Conservation (phyloP, 1,139 yeast genomes). For the Pichia sp. region DNA sequence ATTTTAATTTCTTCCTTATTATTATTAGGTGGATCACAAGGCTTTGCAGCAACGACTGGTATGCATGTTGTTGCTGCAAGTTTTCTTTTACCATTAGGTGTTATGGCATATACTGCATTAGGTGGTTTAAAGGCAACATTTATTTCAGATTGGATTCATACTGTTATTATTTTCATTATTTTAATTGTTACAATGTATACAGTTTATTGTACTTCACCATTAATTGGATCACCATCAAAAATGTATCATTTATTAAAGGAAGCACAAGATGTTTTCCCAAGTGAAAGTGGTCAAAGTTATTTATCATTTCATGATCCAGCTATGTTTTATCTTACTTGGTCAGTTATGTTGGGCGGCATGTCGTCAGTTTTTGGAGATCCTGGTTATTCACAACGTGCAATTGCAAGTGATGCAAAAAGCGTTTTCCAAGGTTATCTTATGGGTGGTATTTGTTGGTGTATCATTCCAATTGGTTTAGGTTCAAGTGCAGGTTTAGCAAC, state of each 20-base stretch:
- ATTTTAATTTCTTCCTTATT: slow-evolving; percentile 30
- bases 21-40: slow-evolving; percentile 36
- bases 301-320: slow-evolving; percentile 38
- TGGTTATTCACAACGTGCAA: slow-evolving; percentile 30
- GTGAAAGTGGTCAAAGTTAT: slow-evolving; percentile 40
- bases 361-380: slow-evolving; percentile 26
- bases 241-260: slow-evolving; percentile 39
- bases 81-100: slow-evolving; percentile 40
- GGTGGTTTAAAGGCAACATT: slow-evolving; percentile 43
- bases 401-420: slow-evolving; percentile 35
- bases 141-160: slow-evolving; percentile 29
- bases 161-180: slow-evolving; percentile 23
- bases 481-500: slow-evolving; percentile 37
- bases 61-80: slow-evolving; percentile 36
- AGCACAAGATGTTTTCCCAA: slow-evolving; percentile 30
- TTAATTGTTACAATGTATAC: slow-evolving; percentile 34
- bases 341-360: slow-evolving; percentile 21
- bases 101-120: slow-evolving; percentile 36
- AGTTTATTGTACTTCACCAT: slow-evolving; percentile 35
- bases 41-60: slow-evolving; percentile 35
- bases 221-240: slow-evolving; percentile 41
- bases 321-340: slow-evolving; percentile 23
- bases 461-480: slow-evolving; percentile 38
- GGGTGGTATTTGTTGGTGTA: slow-evolving; percentile 42
- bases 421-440: slow-evolving; percentile 34